Evolutionary conservation across 192 early-diverging fungal genomes (phyloP).

Genomic region (Tieghemiomyces parasiticus): DNA sequence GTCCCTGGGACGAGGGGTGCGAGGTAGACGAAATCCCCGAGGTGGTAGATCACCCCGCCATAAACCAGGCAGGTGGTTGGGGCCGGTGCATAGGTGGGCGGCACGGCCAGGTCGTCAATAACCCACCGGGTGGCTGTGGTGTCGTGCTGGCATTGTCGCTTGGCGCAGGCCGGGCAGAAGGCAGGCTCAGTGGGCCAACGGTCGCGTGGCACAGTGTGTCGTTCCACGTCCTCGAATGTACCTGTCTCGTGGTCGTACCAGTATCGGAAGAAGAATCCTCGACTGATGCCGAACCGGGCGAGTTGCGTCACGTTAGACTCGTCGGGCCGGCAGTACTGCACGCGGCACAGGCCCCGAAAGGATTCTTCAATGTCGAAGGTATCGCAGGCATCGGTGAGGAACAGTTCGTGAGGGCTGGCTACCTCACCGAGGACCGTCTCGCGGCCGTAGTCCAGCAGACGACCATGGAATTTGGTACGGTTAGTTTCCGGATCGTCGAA

Average conservation of each 20-base stretch:
- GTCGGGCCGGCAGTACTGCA: constrained; percentile 18
- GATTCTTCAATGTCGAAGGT: constrained; percentile 21
- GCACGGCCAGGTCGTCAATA: background rate
- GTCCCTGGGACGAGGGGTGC: constrained; percentile 21
- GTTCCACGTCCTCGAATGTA: constrained; percentile 35
- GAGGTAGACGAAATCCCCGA: constrained; percentile 39
- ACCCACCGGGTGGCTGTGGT: background rate
- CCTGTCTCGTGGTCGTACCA: constrained; percentile 37
- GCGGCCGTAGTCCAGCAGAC: constrained; percentile 31
- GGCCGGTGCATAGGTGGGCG: background rate
- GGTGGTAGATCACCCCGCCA: constrained; percentile 30
- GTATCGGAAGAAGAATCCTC: constrained; percentile 30
- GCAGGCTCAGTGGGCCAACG: constrained; percentile 13
- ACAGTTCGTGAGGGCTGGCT: constrained; percentile 34
- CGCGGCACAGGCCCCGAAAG: constrained; percentile 28
- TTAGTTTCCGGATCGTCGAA: constrained; percentile 15
- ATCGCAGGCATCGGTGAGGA: constrained; percentile 34
- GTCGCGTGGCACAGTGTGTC: constrained; percentile 15
- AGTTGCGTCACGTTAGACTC: constrained; percentile 20
- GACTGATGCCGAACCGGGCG: constrained; percentile 16
- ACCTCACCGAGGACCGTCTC: constrained; percentile 40
- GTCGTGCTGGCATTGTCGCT: background rate
- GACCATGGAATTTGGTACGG: constrained; percentile 26
- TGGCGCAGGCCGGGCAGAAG: constrained; percentile 14
- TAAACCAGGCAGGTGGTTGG: constrained; percentile 10